Conservation (phyloP, 2,329 filamentous ascomycete species). For the Aureobasidium sp. region DNA sequence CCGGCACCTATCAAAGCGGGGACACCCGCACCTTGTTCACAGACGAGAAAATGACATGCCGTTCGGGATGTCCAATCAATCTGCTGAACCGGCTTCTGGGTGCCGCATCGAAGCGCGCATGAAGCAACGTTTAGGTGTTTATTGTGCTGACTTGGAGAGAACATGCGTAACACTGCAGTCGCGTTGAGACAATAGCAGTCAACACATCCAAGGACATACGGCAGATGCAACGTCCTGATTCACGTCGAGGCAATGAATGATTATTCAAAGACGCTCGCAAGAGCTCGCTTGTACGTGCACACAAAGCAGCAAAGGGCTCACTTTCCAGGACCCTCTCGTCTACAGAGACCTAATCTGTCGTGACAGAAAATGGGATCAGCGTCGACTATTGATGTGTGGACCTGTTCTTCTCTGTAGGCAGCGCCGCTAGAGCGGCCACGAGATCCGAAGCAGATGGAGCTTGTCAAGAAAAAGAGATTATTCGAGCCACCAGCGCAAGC, state of each 20-base stretch:
- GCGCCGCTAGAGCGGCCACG: constrained; percentile 8
- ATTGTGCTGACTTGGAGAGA: not conserved
- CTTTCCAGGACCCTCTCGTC: not conserved
- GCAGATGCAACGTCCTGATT: not conserved
- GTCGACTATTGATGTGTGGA: not conserved
- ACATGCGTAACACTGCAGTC: not conserved
- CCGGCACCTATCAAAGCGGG: constrained; percentile 13
- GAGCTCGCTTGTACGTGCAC: not conserved
- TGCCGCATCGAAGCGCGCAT: not conserved
- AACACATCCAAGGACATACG: not conserved
- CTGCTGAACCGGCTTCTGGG: constrained; percentile 1
- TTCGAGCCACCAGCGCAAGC: not conserved
- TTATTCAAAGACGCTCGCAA: not conserved
- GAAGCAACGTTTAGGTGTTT: not conserved
- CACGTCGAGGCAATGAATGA: not conserved
- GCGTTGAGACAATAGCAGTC: not conserved
- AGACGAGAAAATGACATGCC: not conserved
- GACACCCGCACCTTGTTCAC: not conserved
- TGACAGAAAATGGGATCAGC: constrained; percentile 7
- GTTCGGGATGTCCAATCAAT: constrained; percentile 3
- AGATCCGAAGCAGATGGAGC: constrained; percentile 9
- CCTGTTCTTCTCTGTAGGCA: not conserved
- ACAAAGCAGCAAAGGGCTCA: not conserved
- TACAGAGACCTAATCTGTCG: not conserved
- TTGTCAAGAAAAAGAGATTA: not conserved